Conservation (phyloP, 768 basidiomycete species). For the Amanita rimosa region DNA sequence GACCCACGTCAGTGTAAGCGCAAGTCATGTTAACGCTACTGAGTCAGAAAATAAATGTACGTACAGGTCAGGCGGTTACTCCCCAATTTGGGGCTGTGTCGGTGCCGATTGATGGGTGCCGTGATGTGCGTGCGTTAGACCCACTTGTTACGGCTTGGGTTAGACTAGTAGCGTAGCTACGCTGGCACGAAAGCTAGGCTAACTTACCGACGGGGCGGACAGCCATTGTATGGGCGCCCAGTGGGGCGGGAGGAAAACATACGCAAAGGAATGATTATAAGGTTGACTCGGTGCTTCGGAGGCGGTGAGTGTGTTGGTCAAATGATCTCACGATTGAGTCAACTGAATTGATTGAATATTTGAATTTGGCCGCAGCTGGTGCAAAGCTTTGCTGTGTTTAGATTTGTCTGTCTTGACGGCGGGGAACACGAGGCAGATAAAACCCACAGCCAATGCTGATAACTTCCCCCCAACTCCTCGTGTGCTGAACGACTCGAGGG, state of each 20-base stretch:
- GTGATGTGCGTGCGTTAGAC: too few relatives aligned
- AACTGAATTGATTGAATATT: too few relatives aligned
- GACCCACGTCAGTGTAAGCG: neutral
- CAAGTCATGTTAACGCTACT: neutral
- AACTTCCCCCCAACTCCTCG: too few relatives aligned
- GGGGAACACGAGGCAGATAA: conserved; percentile 4
- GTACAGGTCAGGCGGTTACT: neutral
- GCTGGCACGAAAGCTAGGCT: neutral
- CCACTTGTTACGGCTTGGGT: too few relatives aligned
- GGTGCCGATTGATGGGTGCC: neutral
- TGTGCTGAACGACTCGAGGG: too few relatives aligned
- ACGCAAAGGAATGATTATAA: too few relatives aligned
- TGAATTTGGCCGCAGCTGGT: neutral
- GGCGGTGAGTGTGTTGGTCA: neutral
- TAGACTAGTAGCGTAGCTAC: neutral
- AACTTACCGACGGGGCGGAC: too few relatives aligned
- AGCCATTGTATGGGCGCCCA: too few relatives aligned
- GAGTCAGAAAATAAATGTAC: neutral
- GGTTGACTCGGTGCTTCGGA: conserved; percentile 1
- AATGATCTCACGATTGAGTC: neutral
- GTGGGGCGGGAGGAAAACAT: neutral
- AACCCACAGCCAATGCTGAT: neutral
- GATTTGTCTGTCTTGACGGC: neutral
- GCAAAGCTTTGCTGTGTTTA: neutral
- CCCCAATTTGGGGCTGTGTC: neutral